Conservation (phyloP, 2,329 filamentous ascomycete species). For the Orbilia quercus region DNA sequence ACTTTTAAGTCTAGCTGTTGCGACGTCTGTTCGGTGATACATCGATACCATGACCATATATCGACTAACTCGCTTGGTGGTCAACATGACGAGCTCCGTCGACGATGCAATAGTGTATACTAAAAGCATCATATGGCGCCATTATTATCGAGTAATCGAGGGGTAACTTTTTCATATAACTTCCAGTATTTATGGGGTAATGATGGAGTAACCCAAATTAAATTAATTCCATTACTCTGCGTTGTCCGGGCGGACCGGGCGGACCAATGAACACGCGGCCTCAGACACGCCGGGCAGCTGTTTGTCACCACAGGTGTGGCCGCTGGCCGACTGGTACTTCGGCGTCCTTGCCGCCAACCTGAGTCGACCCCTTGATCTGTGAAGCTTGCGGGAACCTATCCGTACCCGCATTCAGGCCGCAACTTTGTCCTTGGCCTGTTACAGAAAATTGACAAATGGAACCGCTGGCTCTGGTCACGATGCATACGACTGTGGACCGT, state of each 20-base stretch:
- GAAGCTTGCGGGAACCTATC: background rate
- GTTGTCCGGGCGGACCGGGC: slow-evolving; percentile 22
- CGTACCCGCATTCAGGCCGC: slow-evolving; percentile 8
- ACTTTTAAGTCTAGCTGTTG: no score
- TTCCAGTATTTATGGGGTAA: slow-evolving; percentile 49
- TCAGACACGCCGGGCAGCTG: slow-evolving; percentile 15
- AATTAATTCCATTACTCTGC: slow-evolving; percentile 1
- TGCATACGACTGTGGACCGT: background rate
- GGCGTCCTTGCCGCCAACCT: slow-evolving; percentile 26
- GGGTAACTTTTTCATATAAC: slow-evolving; percentile 48
- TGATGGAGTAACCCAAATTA: slow-evolving; percentile 21
- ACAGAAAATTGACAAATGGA: no score
- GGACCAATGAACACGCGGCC: slow-evolving; percentile 37
- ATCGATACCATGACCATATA: no score
- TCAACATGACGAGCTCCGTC: slow-evolving; percentile 6
- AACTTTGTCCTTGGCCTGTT: no score
- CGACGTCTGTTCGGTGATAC: no score
- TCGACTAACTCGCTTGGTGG: no score
- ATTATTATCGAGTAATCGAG: slow-evolving; percentile 54
- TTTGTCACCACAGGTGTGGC: slow-evolving; percentile 33
- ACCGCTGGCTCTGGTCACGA: no score
- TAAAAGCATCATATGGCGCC: slow-evolving; percentile 31
- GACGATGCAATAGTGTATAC: background rate
- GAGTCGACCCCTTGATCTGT: background rate
- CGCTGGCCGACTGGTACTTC: slow-evolving; percentile 48